These are phyloP conservation scores for Russula brevipes DNA, from an alignment of 768 basidiomycete genomes.

Conservation along the genomic window DNA sequence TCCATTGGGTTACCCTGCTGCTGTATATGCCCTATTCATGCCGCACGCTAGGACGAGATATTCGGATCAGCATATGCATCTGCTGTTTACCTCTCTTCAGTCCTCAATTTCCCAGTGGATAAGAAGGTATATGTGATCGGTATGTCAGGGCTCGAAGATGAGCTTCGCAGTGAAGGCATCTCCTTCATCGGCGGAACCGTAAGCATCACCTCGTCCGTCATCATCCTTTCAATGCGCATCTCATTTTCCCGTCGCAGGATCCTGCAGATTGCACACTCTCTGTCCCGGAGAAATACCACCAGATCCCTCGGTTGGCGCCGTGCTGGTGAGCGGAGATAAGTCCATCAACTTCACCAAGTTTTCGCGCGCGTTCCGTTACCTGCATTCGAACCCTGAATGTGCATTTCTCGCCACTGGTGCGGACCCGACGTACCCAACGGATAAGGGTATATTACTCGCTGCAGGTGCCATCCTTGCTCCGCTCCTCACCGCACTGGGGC, in stretches of 20 bases:
- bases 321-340: constrained; percentile 89
- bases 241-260: constrained; percentile 47
- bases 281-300: constrained; percentile 29
- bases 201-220: constrained; percentile 29
- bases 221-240: constrained; percentile 9
- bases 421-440: constrained; percentile 85
- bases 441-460: constrained; percentile 71
- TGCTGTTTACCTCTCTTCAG: too few relatives aligned
- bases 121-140: too few relatives aligned
- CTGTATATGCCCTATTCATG: not conserved
- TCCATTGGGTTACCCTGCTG: not conserved
- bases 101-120: too few relatives aligned
- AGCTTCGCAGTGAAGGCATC: too few relatives aligned
- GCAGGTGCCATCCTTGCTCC: constrained; percentile 82
- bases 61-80: too few relatives aligned
- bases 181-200: constrained; percentile 68
- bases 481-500: constrained; percentile 62
- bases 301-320: constrained; percentile 82
- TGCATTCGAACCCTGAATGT: too few relatives aligned
- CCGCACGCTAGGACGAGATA: constrained; percentile 76
- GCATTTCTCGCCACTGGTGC: constrained; percentile 56
- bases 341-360: constrained; percentile 90
- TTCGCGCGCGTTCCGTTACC: constrained; percentile 86
- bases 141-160: too few relatives aligned
- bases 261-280: constrained; percentile 75